Conservation (phyloP, 495 filamentous ascomycete genomes). For the Acidiella bohemica region DNA sequence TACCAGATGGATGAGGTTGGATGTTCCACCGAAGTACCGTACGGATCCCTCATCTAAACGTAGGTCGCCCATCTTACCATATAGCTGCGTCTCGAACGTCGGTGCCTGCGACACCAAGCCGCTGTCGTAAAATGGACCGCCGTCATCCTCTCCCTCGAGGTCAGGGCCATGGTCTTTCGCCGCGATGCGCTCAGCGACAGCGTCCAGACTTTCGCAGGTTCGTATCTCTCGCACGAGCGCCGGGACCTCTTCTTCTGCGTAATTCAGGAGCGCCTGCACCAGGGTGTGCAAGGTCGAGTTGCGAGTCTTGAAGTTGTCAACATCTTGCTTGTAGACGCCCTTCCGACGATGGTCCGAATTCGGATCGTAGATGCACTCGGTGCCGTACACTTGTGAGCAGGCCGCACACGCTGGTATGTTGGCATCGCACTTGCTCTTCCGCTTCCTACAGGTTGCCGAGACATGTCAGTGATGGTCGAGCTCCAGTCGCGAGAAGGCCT, state of each 20-base stretch:
- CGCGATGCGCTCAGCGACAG: conserved; percentile 69
- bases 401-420: conserved; percentile 85
- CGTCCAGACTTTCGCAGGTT: conserved; percentile 80
- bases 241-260: conserved; percentile 67
- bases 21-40: conserved; percentile 88
- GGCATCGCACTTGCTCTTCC: conserved; percentile 61
- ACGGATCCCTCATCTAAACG: conserved; percentile 77
- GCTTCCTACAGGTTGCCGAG: conserved; percentile 8
- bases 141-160: conserved; percentile 28
- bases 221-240: conserved; percentile 76
- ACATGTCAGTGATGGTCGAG: too few relatives aligned
- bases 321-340: conserved; percentile 90
- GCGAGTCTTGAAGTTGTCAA: conserved; percentile 72
- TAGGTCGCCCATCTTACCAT: conserved; percentile 86
- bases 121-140: conserved; percentile 24
- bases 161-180: conserved; percentile 38
- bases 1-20: conserved; percentile 74
- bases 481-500: too few relatives aligned
- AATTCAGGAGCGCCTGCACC: conserved; percentile 85
- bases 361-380: conserved; percentile 85
- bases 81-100: conserved; percentile 73
- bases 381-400: conserved; percentile 89
- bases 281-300: conserved; percentile 84
- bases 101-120: conserved; percentile 36
- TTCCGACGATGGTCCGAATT: conserved; percentile 92